These are phyloP conservation scores for Aspergillus versicolor DNA, from an alignment of 2,329 filamentous ascomycete species.

Conservation along the genomic window DNA sequence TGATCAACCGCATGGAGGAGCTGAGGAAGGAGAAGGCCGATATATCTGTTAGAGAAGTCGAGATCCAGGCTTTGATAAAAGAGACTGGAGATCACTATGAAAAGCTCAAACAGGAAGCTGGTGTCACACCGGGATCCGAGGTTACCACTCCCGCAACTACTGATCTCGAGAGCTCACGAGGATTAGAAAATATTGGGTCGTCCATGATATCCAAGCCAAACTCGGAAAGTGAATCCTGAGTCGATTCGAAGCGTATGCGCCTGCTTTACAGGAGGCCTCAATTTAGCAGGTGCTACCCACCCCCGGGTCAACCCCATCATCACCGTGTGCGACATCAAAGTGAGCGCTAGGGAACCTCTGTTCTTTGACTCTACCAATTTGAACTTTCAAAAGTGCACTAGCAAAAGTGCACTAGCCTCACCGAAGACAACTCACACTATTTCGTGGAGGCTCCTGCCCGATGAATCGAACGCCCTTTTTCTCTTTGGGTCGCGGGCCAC, in stretches of 20 bases:
- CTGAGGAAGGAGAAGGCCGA: constrained; percentile 67
- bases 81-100: constrained; percentile 75
- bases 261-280: not conserved
- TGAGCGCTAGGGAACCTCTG: not conserved
- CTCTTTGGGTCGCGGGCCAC: constrained; percentile 29
- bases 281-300: constrained; percentile 5
- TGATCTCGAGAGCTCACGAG: constrained; percentile 32
- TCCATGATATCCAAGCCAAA: constrained; percentile 27
- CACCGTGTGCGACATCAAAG: not conserved
- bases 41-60: constrained; percentile 67
- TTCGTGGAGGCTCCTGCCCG: constrained; percentile 13
- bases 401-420: not conserved
- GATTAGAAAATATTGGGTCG: constrained; percentile 40
- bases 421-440: not conserved
- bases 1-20: constrained; percentile 63
- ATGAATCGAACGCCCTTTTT: constrained; percentile 32
- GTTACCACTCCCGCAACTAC: constrained; percentile 24
- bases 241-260: not conserved
- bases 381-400: not conserved
- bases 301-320: not conserved
- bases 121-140: constrained; percentile 26
- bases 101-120: constrained; percentile 51
- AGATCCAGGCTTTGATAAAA: constrained; percentile 77
- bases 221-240: constrained; percentile 23
- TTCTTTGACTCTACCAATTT: not conserved